Conservation (phyloP, 352 stramenopile species). For the Peronospora belbahrii region DNA sequence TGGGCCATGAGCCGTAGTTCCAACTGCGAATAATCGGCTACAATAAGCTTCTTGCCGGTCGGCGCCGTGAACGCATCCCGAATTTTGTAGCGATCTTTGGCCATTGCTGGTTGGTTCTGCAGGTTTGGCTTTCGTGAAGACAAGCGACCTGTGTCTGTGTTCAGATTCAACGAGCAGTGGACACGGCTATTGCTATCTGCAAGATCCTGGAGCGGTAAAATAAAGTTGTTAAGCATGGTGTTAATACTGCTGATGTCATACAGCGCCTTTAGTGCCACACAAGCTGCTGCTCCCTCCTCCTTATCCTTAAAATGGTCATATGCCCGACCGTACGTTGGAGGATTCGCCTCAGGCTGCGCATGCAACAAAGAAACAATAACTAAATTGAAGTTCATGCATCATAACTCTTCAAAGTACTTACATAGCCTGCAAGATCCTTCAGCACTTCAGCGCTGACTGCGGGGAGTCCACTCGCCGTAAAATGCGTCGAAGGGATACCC, state of each 20-base stretch:
- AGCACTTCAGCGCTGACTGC: conserved; percentile 93
- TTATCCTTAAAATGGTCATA: conserved; percentile 92
- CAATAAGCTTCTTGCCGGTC: conserved; percentile 94
- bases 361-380: conserved; percentile 5
- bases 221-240: conserved; percentile 98
- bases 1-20: conserved; percentile 97
- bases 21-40: conserved; percentile 99
- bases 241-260: conserved; percentile 96
- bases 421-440: conserved; percentile 87
- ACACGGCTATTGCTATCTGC: conserved; percentile 91
- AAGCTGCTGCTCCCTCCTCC: conserved; percentile 89
- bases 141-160: conserved; percentile 98
- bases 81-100: conserved; percentile 86
- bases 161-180: conserved; percentile 98
- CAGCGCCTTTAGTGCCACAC: conserved; percentile 90
- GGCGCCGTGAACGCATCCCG: conserved; percentile 89
- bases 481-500: conserved; percentile 88
- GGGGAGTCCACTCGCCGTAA: conserved; percentile 88
- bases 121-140: conserved; percentile 96
- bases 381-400: background rate
- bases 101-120: conserved; percentile 94
- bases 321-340: conserved; percentile 66
- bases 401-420: conserved; percentile 10
- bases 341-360: conserved; percentile 63
- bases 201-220: conserved; percentile 88